Percentiles rank a stretch among this genome's conserved stretches.
These are phyloP conservation scores for Cornus florida DNA, from an alignment of 148 eudicot species.

Conservation along the genomic window DNA sequence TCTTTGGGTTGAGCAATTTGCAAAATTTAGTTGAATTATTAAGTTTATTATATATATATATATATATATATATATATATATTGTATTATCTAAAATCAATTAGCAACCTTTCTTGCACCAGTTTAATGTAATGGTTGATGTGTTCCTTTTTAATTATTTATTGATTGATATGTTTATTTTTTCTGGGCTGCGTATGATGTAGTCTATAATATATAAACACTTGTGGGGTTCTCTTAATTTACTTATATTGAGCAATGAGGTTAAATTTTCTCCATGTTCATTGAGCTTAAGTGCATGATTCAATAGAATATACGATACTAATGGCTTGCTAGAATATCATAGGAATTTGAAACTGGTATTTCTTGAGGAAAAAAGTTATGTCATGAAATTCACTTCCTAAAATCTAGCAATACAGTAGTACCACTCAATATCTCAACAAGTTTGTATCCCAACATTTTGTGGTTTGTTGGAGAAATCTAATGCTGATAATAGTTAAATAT, in stretches of 20 bases:
- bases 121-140: too few relatives aligned
- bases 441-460: not conserved
- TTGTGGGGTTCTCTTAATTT: not conserved
- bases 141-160: too few relatives aligned
- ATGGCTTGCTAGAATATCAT: not conserved
- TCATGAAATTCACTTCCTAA: not conserved
- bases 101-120: not conserved
- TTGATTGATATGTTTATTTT: not conserved
- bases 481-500: not conserved
- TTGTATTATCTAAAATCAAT: not conserved
- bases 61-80: too few relatives aligned
- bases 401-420: not conserved
- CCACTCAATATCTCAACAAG: not conserved
- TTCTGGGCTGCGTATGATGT: too few relatives aligned
- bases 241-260: too few relatives aligned
- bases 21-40: not conserved
- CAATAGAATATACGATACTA: not conserved
- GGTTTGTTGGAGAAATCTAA: slow-evolving; percentile 1
- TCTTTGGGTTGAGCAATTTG: not conserved
- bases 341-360: not conserved
- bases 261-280: not conserved
- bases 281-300: not conserved
- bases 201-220: too few relatives aligned
- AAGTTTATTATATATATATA: too few relatives aligned
- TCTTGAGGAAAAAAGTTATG: not conserved